Evolutionary conservation across 495 filamentous ascomycete species (phyloP).

Genomic region (Hypomontagnella submonticulosa): DNA sequence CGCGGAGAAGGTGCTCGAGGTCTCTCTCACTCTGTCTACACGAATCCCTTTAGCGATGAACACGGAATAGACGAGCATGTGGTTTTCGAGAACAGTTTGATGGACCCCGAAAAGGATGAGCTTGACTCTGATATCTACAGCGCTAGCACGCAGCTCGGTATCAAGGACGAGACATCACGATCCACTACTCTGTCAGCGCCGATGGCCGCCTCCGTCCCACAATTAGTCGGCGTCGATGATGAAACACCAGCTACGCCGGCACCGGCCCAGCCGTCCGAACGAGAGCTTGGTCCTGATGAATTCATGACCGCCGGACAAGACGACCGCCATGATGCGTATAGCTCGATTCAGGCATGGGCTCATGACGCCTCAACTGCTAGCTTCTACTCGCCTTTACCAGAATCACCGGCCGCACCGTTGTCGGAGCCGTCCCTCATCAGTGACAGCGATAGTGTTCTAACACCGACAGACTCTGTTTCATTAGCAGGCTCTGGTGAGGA

Average conservation of each 20-base stretch:
- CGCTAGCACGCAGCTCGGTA: slow-evolving; percentile 54
- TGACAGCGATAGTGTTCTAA: slow-evolving; percentile 59
- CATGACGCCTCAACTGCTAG: slow-evolving; percentile 53
- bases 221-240: slow-evolving; percentile 48
- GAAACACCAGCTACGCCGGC: slow-evolving; percentile 20
- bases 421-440: slow-evolving; percentile 59
- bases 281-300: slow-evolving; percentile 54
- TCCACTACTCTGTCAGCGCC: slow-evolving; percentile 37
- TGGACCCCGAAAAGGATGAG: slow-evolving; percentile 57
- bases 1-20: slow-evolving; percentile 62
- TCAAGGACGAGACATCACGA: slow-evolving; percentile 30
- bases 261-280: slow-evolving; percentile 39
- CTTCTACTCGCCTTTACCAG: slow-evolving; percentile 65
- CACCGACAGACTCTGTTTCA: slow-evolving; percentile 62
- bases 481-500: slow-evolving; percentile 58
- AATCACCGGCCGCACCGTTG: slow-evolving; percentile 49
- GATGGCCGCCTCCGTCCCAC: slow-evolving; percentile 36
- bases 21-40: slow-evolving; percentile 62
- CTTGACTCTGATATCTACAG: slow-evolving; percentile 64
- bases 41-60: slow-evolving; percentile 71
- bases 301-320: slow-evolving; percentile 60
- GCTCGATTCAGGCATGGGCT: slow-evolving; percentile 68
- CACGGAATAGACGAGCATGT: slow-evolving; percentile 60
- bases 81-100: slow-evolving; percentile 49
- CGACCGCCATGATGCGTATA: slow-evolving; percentile 54